Conservation (phyloP, 352 stramenopile genomes). For the Plasmopara halstedii region DNA sequence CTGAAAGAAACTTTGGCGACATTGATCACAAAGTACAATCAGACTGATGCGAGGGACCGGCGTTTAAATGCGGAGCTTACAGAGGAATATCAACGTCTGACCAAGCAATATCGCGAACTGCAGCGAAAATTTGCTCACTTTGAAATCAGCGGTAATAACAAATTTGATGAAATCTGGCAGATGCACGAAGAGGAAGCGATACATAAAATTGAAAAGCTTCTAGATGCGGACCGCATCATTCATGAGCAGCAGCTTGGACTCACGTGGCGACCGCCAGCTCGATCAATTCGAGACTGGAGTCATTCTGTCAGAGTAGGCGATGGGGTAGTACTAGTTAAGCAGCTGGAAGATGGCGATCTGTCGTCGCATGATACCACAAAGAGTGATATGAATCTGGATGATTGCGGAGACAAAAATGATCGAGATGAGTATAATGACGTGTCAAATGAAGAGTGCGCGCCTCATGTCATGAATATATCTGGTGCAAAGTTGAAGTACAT, state of each 20-base stretch:
- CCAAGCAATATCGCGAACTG: conserved; percentile 94
- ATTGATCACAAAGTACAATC: conserved; percentile 89
- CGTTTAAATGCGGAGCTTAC: conserved; percentile 91
- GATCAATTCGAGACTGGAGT: conserved; percentile 47
- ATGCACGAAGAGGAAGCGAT: conserved; percentile 89
- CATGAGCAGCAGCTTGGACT: conserved; percentile 88
- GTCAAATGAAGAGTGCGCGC: conserved; percentile 43
- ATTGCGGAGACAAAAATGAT: conserved; percentile 8
- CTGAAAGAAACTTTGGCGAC: conserved; percentile 89
- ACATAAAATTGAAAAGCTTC: conserved; percentile 76
- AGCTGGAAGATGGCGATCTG: conserved; percentile 12
- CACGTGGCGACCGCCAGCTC: conserved; percentile 50
- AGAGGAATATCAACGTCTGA: conserved; percentile 90
- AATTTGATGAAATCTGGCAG: conserved; percentile 85
- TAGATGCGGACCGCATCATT: conserved; percentile 86
- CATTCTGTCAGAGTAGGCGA: conserved; percentile 21
- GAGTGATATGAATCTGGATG: conserved; percentile 21
- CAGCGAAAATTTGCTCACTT: conserved; percentile 94
- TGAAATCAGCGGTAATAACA: conserved; percentile 80
- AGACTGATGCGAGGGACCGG: conserved; percentile 80
- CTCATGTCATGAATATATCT: conserved; percentile 54
- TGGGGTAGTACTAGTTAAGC: conserved; percentile 10
- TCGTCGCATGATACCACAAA: conserved; percentile 7
- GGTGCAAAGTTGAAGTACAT: conserved; percentile 84
- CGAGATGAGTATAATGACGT: conserved; percentile 33